Conservation (phyloP, 306 rosid species). For the Glycyrrhiza uralensis region DNA sequence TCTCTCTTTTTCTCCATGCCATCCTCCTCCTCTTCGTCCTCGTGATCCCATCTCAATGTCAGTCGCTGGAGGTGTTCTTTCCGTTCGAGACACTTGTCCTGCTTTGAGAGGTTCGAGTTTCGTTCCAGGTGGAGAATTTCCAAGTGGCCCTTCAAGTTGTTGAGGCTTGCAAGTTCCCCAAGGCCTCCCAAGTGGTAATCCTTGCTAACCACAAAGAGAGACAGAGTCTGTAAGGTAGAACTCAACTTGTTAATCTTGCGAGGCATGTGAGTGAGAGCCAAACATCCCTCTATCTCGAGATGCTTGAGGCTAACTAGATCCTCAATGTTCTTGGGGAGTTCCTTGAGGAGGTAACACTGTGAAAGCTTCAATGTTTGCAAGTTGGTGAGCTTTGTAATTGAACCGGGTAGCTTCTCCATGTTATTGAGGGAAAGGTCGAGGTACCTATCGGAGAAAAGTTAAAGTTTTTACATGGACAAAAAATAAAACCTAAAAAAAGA, state of each 20-base stretch:
- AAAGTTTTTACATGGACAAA: no score
- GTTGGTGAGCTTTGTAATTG: not conserved
- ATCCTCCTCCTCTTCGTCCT: not conserved
- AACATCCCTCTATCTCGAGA: not conserved
- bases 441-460: no score
- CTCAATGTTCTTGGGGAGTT: not conserved
- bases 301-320: not conserved
- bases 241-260: not conserved
- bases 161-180: not conserved
- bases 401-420: not conserved
- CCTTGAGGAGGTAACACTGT: not conserved
- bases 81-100: not conserved
- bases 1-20: not conserved
- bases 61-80: not conserved
- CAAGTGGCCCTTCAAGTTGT: not conserved
- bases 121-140: not conserved
- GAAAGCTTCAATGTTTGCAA: constrained; percentile 9
- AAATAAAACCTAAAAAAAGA: no score
- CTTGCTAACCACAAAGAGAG: not conserved
- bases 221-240: not conserved
- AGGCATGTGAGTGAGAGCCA: not conserved
- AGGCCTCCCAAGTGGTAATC: not conserved
- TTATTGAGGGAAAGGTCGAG: constrained; percentile 11
- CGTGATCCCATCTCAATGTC: not conserved
- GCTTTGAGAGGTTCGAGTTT: not conserved